Percentiles rank a stretch among this genome's conserved stretches.
phyloP scores from a whole-genome alignment of 148 eudicot genomes.

The Rhododendron williamsianum region DNA sequence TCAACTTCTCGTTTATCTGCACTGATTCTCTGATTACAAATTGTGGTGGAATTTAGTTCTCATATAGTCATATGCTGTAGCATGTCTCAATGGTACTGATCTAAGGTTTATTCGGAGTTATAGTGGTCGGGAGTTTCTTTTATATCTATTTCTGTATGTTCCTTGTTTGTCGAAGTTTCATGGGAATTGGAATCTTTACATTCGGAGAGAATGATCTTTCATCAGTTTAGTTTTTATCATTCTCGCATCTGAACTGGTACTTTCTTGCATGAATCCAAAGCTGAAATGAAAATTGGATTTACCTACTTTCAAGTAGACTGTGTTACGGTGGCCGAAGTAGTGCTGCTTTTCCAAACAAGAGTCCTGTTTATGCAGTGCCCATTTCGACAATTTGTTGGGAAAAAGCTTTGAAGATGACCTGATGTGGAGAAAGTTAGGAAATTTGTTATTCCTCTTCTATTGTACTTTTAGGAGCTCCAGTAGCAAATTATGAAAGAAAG shows the following conservation, averaged over 20 bases:
- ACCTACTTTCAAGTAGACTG: background rate
- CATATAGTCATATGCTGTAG: background rate
- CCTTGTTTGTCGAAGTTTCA: background rate
- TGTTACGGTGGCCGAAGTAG: background rate
- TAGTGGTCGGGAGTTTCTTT: background rate
- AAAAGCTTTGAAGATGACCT: background rate
- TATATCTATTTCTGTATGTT: background rate
- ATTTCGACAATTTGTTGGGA: background rate
- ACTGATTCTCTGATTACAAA: background rate
- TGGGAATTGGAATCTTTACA: background rate
- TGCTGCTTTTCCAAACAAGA: background rate
- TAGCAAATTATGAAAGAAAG: background rate
- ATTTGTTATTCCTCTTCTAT: background rate
- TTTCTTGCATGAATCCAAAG: background rate
- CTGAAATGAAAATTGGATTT: background rate
- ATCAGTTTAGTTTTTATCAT: background rate
- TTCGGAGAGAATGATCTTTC: background rate
- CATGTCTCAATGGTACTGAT: background rate
- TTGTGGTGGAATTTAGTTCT: background rate
- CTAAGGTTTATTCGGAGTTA: background rate
- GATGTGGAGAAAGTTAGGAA: background rate
- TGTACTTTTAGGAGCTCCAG: background rate
- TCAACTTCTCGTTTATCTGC: background rate
- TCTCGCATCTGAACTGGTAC: background rate
- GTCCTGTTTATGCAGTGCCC: background rate